A percentile compares a stretch with the other conserved stretches of the same genome.
These are phyloP conservation scores for Leptosphaerulina australis DNA, from an alignment of 2,329 filamentous ascomycete species.

Conservation along the genomic window DNA sequence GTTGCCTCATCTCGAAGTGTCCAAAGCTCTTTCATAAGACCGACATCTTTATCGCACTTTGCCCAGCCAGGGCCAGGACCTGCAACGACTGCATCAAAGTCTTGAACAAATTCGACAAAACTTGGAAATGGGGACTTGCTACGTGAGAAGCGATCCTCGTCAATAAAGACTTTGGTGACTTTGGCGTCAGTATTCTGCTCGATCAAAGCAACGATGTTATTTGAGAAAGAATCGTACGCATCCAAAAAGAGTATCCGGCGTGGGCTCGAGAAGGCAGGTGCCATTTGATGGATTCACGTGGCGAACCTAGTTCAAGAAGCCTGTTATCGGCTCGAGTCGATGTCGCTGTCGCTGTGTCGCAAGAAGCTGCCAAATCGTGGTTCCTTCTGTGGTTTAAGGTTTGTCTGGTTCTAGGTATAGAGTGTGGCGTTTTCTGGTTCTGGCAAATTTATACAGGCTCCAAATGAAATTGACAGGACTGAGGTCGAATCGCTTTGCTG, in stretches of 20 bases:
- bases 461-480: background rate
- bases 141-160: conserved; percentile 44
- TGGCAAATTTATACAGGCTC: background rate
- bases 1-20: conserved; percentile 62
- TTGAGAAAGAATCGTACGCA: conserved; percentile 95
- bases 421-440: background rate
- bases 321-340: background rate
- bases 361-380: background rate
- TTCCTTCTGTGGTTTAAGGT: background rate
- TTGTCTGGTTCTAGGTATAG: background rate
- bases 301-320: conserved; percentile 1
- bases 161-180: conserved; percentile 75
- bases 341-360: background rate
- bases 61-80: conserved; percentile 91
- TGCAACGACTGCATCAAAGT: conserved; percentile 84
- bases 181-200: conserved; percentile 70
- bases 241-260: conserved; percentile 82
- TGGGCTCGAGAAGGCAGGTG: conserved; percentile 34
- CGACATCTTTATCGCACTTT: conserved; percentile 73
- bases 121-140: conserved; percentile 31
- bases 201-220: conserved; percentile 88
- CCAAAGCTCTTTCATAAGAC: conserved; percentile 81
- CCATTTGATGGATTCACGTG: conserved; percentile 30
- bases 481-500: background rate
- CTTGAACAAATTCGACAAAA: conserved; percentile 55